Evolutionary conservation across 345 rosid genomes (phyloP), one percentile per base, ranked within the genome.

Genomic region (Corchorus capsularis): DNA sequence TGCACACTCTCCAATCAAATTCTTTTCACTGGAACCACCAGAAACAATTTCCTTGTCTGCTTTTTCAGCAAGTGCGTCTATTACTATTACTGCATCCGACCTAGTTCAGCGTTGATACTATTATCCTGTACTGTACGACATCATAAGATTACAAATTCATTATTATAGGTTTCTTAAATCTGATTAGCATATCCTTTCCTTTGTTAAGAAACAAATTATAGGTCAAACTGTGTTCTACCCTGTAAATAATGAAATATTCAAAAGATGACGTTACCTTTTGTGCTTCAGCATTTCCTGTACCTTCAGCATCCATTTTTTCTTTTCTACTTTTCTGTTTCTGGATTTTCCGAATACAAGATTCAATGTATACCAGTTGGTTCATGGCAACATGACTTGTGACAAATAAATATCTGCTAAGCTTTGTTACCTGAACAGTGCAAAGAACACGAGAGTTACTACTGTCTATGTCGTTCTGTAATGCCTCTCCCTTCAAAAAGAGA

Each of bases 301-400:
- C 69, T 66, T 85, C 89, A 64, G 81, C 80, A 69, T 70, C 89
- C 77, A 64, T 64, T 78, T 82, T 92, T 52, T 86, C 87, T 67
- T 79, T 90, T 61, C 49, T 82, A n/a, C 83, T 78, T 85, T 88
- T 96, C 88, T 96, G 99, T 80, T 89, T 92, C 78, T 84, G 88
- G 81, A 96, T 89, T 86, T 96, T 92, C 75, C 92, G n/a, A n/a
- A n/a, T n/a, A n/a, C 97, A 92, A 68, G 90, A 89, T 88, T 96
- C 98, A 76, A 93, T 90, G 76, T 96, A 96, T 63, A 92, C 93
- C 81, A 96, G 83, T 82, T 96, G 99, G 84, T 90, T 91, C 99
- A 96, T 87, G 80, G 99, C 98, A 82, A 93, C 82, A 74, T 93
- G 97, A 85, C 98, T 96, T 60, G 75, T n/a, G 49, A 92, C 81